Percentiles rank a stretch among this genome's conserved stretches.
Conservation (phyloP, 352 stramenopile genomes). For the Globisporangium ultimum region DNA sequence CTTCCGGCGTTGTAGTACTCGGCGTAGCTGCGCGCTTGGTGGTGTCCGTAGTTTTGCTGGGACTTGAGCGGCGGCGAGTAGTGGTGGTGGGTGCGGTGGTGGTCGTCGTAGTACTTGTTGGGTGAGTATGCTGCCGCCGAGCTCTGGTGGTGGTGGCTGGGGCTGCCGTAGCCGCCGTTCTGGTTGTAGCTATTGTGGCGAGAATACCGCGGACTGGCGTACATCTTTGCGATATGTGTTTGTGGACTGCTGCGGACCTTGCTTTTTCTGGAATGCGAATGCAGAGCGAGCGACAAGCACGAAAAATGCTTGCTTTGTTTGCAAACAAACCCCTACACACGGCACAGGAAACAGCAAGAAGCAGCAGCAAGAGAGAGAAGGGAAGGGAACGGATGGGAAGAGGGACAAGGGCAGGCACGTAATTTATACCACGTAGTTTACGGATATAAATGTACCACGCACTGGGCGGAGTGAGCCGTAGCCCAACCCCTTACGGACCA, state of each 20-base stretch:
- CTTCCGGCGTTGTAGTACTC: constrained; percentile 36
- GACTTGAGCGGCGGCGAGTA: constrained; percentile 41
- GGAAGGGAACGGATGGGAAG: background rate
- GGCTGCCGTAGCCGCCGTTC: constrained; percentile 10
- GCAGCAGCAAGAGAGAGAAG: background rate
- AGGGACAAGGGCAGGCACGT: background rate
- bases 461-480: background rate
- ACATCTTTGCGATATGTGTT: constrained; percentile 17
- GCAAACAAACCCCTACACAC: too few species aligned
- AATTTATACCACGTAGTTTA: background rate
- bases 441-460: background rate
- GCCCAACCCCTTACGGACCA: background rate
- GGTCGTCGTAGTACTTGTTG: constrained; percentile 21
- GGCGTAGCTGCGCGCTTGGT: constrained; percentile 24
- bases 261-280: constrained; percentile 40
- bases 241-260: background rate
- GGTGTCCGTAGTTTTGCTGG: constrained; percentile 5
- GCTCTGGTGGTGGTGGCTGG: background rate
- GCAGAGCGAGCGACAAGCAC: background rate
- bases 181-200: constrained; percentile 31
- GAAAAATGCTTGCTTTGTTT: background rate
- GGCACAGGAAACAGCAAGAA: background rate
- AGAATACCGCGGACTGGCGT: constrained; percentile 34
- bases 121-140: constrained; percentile 25
- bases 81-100: constrained; percentile 10